phyloP scores from a whole-genome alignment of 352 stramenopile genomes.

The Pythium oligandrum region DNA sequence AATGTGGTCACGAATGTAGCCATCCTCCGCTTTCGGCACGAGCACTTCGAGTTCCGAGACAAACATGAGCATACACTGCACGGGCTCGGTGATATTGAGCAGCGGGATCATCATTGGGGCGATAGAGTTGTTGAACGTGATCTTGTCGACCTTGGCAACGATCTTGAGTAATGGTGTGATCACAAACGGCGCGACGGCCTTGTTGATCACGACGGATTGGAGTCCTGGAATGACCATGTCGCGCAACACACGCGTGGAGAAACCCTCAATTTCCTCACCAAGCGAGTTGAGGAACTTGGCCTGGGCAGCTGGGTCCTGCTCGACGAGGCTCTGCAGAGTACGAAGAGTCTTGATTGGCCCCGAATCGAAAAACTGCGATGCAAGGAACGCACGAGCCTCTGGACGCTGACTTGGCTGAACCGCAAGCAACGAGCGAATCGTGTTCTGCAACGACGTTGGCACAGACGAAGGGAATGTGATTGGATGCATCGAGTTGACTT shows the following conservation, averaged over 20 bases:
- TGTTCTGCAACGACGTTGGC: slow-evolving; percentile 81
- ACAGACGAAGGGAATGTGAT: slow-evolving; percentile 76
- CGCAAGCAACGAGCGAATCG: slow-evolving; percentile 70
- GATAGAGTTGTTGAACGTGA: slow-evolving; percentile 72
- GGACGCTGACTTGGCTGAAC: slow-evolving; percentile 56
- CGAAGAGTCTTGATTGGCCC: slow-evolving; percentile 82
- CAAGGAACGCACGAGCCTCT: slow-evolving; percentile 68
- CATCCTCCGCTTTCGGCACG: slow-evolving; percentile 80
- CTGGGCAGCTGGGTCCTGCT: slow-evolving; percentile 76
- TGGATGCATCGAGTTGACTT: slow-evolving; percentile 84
- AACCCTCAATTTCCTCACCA: slow-evolving; percentile 65
- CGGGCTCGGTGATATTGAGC: slow-evolving; percentile 76
- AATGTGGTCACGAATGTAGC: slow-evolving; percentile 87
- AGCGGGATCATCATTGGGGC: slow-evolving; percentile 79
- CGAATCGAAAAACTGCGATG: slow-evolving; percentile 84
- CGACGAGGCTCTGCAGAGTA: slow-evolving; percentile 73
- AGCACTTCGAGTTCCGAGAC: slow-evolving; percentile 79
- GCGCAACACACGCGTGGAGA: slow-evolving; percentile 70
- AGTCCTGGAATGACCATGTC: slow-evolving; percentile 83
- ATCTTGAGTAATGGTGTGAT: slow-evolving; percentile 88
- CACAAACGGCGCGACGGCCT: slow-evolving; percentile 80
- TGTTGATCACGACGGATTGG: slow-evolving; percentile 81
- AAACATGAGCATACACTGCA: slow-evolving; percentile 90
- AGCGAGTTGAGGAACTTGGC: slow-evolving; percentile 78
- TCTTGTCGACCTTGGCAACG: slow-evolving; percentile 83